Evolutionary conservation across 805 yeast species (phyloP).

Genomic region (Schizosaccharomyces pombe): DNA sequence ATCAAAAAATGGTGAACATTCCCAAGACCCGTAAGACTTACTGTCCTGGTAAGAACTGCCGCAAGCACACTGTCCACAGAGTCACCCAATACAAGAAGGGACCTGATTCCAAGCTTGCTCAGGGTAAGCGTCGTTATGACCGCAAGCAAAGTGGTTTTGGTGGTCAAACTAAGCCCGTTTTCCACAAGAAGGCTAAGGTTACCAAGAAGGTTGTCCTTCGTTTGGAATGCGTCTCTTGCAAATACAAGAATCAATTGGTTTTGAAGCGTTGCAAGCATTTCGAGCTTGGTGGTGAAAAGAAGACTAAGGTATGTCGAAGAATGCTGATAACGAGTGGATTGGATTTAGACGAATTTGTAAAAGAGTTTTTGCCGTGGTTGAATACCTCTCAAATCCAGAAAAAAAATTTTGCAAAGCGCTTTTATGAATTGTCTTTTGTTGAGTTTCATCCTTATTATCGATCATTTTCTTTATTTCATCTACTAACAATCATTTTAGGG

Average conservation of each 20-base stretch:
- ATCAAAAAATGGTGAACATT: conserved; percentile 61
- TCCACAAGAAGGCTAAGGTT: conserved; percentile 99
- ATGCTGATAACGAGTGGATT: too few species aligned
- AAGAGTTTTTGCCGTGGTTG: too few species aligned
- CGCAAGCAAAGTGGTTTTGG: conserved; percentile 99
- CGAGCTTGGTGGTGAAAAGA: conserved; percentile 99
- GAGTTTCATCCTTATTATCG: too few species aligned
- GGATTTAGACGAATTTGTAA: too few species aligned
- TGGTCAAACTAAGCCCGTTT: conserved; percentile 99
- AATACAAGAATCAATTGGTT: conserved; percentile 93
- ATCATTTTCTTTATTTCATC: too few species aligned
- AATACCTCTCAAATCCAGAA: too few species aligned
- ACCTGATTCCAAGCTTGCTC: conserved; percentile 96
- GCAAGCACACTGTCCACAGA: conserved; percentile 99
- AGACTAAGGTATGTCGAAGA: conserved; percentile 62
- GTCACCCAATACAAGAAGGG: conserved; percentile 99
- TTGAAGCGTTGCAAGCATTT: conserved; percentile 99
- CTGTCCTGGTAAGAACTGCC: conserved; percentile 98
- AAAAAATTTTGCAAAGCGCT: too few species aligned
- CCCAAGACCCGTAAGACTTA: conserved; percentile 99
- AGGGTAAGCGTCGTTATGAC: conserved; percentile 99
- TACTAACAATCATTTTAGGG: background rate
- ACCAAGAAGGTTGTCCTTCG: conserved; percentile 99
- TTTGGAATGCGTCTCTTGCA: conserved; percentile 95
- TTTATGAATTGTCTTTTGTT: too few species aligned